These are phyloP conservation scores for Erucastrum elatum DNA, from an alignment of 345 rosid species.

Conservation along the genomic window DNA sequence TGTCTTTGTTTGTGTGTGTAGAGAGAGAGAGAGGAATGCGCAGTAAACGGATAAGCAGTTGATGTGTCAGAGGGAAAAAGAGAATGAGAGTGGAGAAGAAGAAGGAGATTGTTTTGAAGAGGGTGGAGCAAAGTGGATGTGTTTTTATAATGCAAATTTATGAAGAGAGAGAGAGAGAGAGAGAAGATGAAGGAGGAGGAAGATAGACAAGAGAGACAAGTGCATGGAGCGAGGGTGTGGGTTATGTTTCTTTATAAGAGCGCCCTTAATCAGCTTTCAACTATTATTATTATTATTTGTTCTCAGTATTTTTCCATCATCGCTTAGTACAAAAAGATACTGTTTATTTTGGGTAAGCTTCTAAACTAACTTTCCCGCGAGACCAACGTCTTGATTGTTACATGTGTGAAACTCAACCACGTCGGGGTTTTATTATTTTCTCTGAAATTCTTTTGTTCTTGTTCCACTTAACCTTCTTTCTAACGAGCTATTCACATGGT, in stretches of 20 bases:
- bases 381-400: constrained; percentile 36
- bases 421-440: neutral
- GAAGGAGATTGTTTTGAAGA: constrained; percentile 32
- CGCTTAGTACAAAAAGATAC: constrained; percentile 36
- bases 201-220: constrained; percentile 51
- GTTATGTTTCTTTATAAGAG: constrained; percentile 35
- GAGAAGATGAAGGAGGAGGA: constrained; percentile 16
- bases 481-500: constrained; percentile 29
- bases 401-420: constrained; percentile 30
- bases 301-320: constrained; percentile 11
- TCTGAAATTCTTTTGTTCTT: neutral
- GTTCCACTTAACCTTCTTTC: constrained; percentile 30
- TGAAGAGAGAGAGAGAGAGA: constrained; percentile 41
- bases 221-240: constrained; percentile 68
- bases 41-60: constrained; percentile 24
- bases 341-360: constrained; percentile 39
- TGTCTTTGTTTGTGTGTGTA: constrained; percentile 3
- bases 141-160: constrained; percentile 38
- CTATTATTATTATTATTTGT: constrained; percentile 32
- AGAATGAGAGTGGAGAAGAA: constrained; percentile 27
- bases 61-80: constrained; percentile 29
- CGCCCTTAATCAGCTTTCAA: constrained; percentile 23
- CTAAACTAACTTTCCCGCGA: constrained; percentile 29
- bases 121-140: constrained; percentile 33
- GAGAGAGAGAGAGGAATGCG: constrained; percentile 12